Evolutionary conservation across 2,329 filamentous ascomycete genomes (phyloP).

Genomic region (Amauroascus niger): DNA sequence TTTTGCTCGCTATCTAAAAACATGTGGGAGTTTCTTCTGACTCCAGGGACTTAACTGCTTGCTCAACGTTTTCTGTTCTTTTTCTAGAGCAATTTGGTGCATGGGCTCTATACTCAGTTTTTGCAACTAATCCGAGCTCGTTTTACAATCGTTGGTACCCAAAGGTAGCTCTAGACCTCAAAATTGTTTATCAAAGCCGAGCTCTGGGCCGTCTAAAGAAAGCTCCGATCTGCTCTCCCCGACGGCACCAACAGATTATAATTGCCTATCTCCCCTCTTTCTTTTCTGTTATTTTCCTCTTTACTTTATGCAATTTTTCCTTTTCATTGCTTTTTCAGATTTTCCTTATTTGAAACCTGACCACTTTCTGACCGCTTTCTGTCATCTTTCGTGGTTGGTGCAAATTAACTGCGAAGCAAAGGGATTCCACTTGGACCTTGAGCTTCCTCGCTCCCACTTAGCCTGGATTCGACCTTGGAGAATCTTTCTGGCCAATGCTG

Average conservation of each 20-base stretch:
- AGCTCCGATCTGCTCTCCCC: background rate
- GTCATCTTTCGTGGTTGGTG: background rate
- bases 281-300: background rate
- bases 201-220: slow-evolving; percentile 2
- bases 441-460: background rate
- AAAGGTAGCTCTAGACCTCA: background rate
- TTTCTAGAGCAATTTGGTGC: no score
- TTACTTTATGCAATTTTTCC: background rate
- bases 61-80: no score
- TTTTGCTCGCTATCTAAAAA: background rate
- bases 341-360: background rate
- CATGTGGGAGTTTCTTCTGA: background rate
- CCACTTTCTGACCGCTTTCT: background rate
- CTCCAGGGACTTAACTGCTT: no score
- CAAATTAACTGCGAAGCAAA: background rate
- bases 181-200: slow-evolving; percentile 6
- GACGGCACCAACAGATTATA: background rate
- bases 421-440: background rate
- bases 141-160: background rate
- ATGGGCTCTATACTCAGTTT: no score
- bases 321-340: background rate
- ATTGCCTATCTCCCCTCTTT: slow-evolving; percentile 5
- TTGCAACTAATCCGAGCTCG: background rate
- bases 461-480: background rate
- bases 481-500: background rate